These are phyloP conservation scores for Calocera viscosa DNA, from an alignment of 768 basidiomycete species.

Conservation along the genomic window DNA sequence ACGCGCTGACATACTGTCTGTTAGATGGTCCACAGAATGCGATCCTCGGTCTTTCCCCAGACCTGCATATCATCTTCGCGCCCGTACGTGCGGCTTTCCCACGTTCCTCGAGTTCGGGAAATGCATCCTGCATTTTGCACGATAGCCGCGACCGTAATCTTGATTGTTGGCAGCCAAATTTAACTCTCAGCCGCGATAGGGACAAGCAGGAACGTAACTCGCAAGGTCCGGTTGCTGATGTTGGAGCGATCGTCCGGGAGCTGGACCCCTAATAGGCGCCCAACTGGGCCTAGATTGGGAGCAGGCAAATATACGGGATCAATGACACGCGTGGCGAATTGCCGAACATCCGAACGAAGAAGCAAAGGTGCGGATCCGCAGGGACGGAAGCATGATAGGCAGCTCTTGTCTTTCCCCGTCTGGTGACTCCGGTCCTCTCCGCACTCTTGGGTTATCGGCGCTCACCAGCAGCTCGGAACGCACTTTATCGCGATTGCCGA, in stretches of 20 bases:
- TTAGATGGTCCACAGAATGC: too few relatives aligned
- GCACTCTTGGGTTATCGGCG: neutral
- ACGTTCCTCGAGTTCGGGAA: too few relatives aligned
- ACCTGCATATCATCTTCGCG: too few relatives aligned
- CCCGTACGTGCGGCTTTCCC: too few relatives aligned
- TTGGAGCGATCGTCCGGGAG: too few relatives aligned
- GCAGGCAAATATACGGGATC: neutral
- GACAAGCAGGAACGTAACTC: neutral
- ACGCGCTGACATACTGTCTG: too few relatives aligned
- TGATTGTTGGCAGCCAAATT: neutral
- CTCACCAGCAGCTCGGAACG: neutral
- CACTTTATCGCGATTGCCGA: neutral
- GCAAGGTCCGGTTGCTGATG: neutral
- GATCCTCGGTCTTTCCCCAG: too few relatives aligned
- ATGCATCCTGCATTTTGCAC: too few relatives aligned
- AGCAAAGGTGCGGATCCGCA: neutral
- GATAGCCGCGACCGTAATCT: too few relatives aligned
- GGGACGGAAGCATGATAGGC: neutral
- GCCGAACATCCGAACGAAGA: neutral
- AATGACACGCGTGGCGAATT: neutral
- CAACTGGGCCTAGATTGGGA: neutral
- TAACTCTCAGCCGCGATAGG: neutral
- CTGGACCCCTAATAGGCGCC: neutral
- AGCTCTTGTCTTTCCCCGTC: neutral
- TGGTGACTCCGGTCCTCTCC: neutral